Evolutionary conservation across 371 early-diverging fungal species (phyloP), one percentile per base, ranked within the genome.

Genomic region (Mucor lusitanicus): DNA sequence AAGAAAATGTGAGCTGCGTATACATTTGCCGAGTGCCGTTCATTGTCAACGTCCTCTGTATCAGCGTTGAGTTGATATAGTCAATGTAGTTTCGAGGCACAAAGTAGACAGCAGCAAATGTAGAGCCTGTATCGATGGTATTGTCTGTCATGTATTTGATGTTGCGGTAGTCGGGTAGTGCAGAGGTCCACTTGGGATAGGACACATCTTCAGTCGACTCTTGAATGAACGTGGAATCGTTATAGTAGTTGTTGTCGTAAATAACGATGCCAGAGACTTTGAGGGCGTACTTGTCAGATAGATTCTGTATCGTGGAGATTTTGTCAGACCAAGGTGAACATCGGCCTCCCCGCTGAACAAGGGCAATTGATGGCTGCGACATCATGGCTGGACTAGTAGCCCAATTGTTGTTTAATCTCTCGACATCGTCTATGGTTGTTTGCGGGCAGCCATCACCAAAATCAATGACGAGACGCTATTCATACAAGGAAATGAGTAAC

Each of bases 121-220:
- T 56, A 44, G 65, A 33, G 4, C 59, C 58, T 7, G 28, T 33
- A 40, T 69, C 54, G 15, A 83, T 28, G 40, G 63, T 69, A 37
- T 80, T 80, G 53, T 83, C 83, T n/a, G 32, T 32, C 82, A 82
- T 82, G 28, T 21, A 27, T 3, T 63, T 59, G 9, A 76, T 68
- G 28, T 79, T 76, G 25, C 75, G 71, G 15, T 69, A 50, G 9
- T 55, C 17, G 1, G 80, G 80, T 5, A 80, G 44, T 3, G 61
- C 11, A 0, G 69, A 27, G 17, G 48, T 37, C 69, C 71, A 72
- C 3, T 63, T 64, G 6, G 80, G 76, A 32, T 68, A 76, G 2
- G 67, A 60, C 6, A 64, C 42, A 39, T 75, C 62, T 6, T 33
- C 32, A 30, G 74, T 75, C 3, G 42, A 15, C n/a, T 69, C 59